Evolutionary conservation across 345 rosid genomes (phyloP), one percentile per base, ranked within the genome.

Genomic region (Cardamine resedifolia): DNA sequence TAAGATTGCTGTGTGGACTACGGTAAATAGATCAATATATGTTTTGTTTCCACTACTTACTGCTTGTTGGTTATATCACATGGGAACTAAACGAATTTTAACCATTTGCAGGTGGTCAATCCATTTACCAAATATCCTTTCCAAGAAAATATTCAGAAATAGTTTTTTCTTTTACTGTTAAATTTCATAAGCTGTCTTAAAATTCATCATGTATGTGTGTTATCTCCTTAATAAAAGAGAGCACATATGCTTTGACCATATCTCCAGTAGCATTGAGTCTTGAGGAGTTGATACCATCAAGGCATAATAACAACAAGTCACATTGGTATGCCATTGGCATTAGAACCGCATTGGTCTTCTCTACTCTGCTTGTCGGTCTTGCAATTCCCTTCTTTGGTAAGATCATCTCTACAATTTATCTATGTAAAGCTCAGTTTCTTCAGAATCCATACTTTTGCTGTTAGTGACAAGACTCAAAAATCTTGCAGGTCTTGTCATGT

Each of bases 1-100:
- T n/a, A 95, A 91, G 80, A 81, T 95, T 74, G 99, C 97, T 41
- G 84, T 91, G 72, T 95, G 97, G 99, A 91, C 97, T 66, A 91
- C 97, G 63, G 99, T 95, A 83, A 65, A 79, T 51, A 16, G 18
- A 51, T 2, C 31, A 19, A 51, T n/a, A 67, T 43, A 51, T 41
- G 36, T 60, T 30, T 15, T 31, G 11, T 38, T 36, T 38, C 16
- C 18, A 61, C 1, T 26, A 16, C 58, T 10, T 45, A 18, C 26
- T 62, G 26, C 16, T 10, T 70, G 4, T 60, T 67, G 12, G 36
- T 39, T 49, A 4, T 33, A 4, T 33, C 14, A 55, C 24, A 52
- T 16, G 10, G 4, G 23, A 68, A 0, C 57, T 51, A 52, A 51
- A n/a, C n/a, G n/a, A n/a, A n/a, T 34, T 47, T 8, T 5, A 19